phyloP scores from a whole-genome alignment of 139 green algal genomes.

The Diplosphaera chodatii region DNA sequence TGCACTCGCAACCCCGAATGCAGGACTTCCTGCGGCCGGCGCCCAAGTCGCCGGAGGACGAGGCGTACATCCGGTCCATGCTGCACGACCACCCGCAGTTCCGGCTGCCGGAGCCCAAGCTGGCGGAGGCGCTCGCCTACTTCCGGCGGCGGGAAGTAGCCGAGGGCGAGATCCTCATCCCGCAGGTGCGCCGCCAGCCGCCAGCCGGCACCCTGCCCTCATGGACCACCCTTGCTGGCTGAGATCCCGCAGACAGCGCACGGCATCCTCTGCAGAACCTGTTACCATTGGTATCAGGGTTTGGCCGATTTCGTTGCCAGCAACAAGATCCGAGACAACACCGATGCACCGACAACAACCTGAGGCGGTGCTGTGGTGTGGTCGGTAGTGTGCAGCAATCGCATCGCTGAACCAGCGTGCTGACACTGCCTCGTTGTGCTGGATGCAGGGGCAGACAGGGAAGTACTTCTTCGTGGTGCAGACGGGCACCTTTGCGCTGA shows the following conservation, averaged over 20 bases:
- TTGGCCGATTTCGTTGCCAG: too few relatives aligned
- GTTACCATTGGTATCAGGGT: too few relatives aligned
- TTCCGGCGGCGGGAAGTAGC: slow-evolving; percentile 20
- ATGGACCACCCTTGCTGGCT: too few relatives aligned
- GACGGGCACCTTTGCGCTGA: not conserved
- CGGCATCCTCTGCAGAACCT: too few relatives aligned
- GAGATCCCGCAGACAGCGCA: too few relatives aligned
- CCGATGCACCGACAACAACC: too few relatives aligned
- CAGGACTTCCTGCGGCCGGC: slow-evolving; percentile 3
- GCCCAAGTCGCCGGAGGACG: slow-evolving; percentile 2
- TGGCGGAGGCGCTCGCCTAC: slow-evolving; percentile 13
- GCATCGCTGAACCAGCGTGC: not conserved
- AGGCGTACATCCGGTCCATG: not conserved
- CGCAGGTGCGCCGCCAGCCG: too few relatives aligned
- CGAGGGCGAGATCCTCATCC: slow-evolving; percentile 41
- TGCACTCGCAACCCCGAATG: too few relatives aligned
- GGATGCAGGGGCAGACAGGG: not conserved
- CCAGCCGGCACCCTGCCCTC: too few relatives aligned
- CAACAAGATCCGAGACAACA: too few relatives aligned
- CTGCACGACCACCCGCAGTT: not conserved
- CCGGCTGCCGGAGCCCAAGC: slow-evolving; percentile 5
- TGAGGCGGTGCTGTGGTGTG: too few relatives aligned
- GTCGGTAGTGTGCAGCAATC: too few relatives aligned
- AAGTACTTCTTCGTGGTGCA: not conserved
- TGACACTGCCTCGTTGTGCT: not conserved